Evolutionary conservation across 192 early-diverging fungal genomes (phyloP).

Genomic region (Dissophora globulifera): DNA sequence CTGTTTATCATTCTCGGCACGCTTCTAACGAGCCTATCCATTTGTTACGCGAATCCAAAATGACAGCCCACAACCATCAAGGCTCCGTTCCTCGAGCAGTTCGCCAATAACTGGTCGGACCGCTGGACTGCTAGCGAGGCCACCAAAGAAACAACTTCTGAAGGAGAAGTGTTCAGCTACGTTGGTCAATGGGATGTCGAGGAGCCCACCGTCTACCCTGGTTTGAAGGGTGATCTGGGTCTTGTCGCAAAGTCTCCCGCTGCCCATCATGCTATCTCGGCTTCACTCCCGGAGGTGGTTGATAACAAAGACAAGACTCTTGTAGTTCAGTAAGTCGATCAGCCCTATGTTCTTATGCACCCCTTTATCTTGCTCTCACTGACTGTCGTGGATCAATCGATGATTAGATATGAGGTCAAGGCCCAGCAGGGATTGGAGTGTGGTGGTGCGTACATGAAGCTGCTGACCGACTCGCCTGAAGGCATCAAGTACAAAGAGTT

Average conservation of each 20-base stretch:
- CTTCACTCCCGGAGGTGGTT: constrained; percentile 72
- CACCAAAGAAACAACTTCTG: constrained; percentile 79
- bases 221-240: constrained; percentile 75
- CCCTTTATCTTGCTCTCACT: not conserved
- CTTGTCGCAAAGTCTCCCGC: constrained; percentile 85
- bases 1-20: not conserved
- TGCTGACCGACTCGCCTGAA: constrained; percentile 73
- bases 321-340: constrained; percentile 75
- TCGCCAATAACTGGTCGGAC: constrained; percentile 62
- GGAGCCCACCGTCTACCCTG: constrained; percentile 65
- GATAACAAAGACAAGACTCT: constrained; percentile 79
- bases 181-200: constrained; percentile 84
- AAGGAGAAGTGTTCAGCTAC: constrained; percentile 76
- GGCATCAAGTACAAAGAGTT: constrained; percentile 75
- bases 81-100: constrained; percentile 82
- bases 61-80: constrained; percentile 67
- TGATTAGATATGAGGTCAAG: constrained; percentile 83
- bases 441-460: constrained; percentile 94
- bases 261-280: constrained; percentile 89
- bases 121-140: constrained; percentile 77
- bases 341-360: not conserved
- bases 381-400: too few species aligned
- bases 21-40: too few species aligned
- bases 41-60: too few species aligned
- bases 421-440: constrained; percentile 87